Base-by-base conservation (phyloP, 1,284 basidiomycete species). In the Ceratobasidium sp. region DNA sequence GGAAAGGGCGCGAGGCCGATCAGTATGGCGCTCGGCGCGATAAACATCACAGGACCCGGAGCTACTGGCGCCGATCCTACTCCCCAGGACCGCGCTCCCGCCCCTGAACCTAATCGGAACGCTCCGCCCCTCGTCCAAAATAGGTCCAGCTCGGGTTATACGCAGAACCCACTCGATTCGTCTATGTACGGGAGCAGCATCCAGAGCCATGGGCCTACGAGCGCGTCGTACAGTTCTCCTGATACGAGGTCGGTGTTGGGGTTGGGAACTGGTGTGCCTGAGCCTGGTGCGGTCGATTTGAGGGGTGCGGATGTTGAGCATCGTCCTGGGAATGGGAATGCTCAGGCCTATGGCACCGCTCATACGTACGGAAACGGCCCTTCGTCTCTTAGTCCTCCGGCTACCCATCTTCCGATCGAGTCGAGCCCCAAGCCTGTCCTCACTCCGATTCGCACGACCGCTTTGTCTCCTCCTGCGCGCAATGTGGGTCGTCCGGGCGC, bases 1-100 rank as follows among this genome's bases (percentile, higher is more conserved):
- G 47, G 33, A 29, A 33, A 29, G 19, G 56, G 69, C 14, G 69
- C 56, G 17, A 48, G 57, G 44, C 69, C 69, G 56, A 59, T 72
- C 31, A 72, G 69, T 22, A 72, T 72, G 69, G 69, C 69, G 44
- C 60, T 72, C 50, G 69, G 69, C 29, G 69, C 69, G 9, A n/a
- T 33, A n/a, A 72, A 72, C 17, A 51, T 72, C 41, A 56, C 60
- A 44, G 69, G 69, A 9, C 69, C 69, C 22, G 69, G 45, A 9
- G 41, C 69, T 11, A 72, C 69, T 11, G 57, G 64, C 9, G 50
- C 64, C 15, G 27, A 54, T 36, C 36, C 36, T 11, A 56, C 31
- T 17, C 11, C 27, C 8, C 22, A 29, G 6, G 60, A 45, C 3
- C 60, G 27, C 24, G n/a, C 36, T 15, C 24, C 7, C 19, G 4